Evolutionary conservation across 352 stramenopile genomes (phyloP).

Genomic region (Phytopythium aichiense): DNA sequence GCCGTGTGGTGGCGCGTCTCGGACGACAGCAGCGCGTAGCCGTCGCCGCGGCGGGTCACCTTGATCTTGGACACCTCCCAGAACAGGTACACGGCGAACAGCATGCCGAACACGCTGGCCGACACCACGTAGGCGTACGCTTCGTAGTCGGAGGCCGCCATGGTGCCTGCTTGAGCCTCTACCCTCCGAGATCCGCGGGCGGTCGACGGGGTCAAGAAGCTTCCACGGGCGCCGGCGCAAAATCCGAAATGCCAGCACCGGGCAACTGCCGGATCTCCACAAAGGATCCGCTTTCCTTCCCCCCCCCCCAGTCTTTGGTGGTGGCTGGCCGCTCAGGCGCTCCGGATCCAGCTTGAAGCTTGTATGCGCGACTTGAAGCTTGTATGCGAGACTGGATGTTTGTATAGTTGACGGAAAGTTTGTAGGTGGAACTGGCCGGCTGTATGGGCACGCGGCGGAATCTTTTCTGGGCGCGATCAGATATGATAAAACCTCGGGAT

Average conservation of each 20-base stretch:
- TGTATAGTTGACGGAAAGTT: conserved; percentile 15
- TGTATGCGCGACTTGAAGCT: conserved; percentile 18
- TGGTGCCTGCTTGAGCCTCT: conserved; percentile 10
- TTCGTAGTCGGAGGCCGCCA: conserved; percentile 51
- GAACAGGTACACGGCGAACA: conserved; percentile 84
- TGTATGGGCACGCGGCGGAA: conserved; percentile 16
- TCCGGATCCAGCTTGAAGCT: neutral
- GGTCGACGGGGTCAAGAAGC: no score
- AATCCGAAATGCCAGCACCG: conserved; percentile 47
- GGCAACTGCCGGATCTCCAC: neutral
- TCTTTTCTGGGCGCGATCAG: conserved; percentile 14
- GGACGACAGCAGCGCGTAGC: conserved; percentile 69
- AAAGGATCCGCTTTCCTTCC: neutral
- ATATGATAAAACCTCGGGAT: no score
- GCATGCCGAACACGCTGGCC: conserved; percentile 67
- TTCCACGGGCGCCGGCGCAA: conserved; percentile 33
- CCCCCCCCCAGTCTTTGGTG: neutral
- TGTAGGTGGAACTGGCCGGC: conserved; percentile 17
- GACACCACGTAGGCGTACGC: conserved; percentile 63
- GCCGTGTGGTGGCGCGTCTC: conserved; percentile 80
- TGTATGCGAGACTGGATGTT: conserved; percentile 15
- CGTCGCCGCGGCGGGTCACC: conserved; percentile 79
- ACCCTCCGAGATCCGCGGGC: neutral
- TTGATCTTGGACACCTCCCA: conserved; percentile 89
- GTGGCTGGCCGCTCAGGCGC: neutral